A percentile compares a stretch with the other conserved stretches of the same genome.
phyloP scores from a whole-genome alignment of 2,329 filamentous ascomycete species.

The Diaporthe longicolla region DNA sequence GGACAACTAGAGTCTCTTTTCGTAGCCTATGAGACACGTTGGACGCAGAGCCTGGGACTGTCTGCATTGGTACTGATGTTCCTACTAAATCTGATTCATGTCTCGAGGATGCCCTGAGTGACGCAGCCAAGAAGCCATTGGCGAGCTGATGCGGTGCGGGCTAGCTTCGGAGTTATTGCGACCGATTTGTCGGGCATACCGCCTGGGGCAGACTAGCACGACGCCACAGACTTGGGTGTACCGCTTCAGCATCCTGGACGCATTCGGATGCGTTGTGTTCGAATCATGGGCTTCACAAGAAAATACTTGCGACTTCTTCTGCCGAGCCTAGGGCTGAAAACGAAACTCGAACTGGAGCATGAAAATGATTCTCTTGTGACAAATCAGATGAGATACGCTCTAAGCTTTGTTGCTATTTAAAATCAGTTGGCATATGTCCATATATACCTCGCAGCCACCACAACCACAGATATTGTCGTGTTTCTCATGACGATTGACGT shows the following conservation, averaged over 20 bases:
- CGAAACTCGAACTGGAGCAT: not conserved
- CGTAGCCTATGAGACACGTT: not conserved
- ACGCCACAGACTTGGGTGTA: not conserved
- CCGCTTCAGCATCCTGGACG: not conserved
- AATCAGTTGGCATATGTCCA: not conserved
- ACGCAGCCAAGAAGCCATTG: constrained; percentile 22
- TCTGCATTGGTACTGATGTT: not conserved
- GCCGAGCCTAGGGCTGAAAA: not conserved
- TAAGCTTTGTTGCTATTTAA: not conserved
- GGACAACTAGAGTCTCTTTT: too few species aligned
- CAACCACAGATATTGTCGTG: not conserved
- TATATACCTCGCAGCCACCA: not conserved
- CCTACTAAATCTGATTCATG: not conserved
- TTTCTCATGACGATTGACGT: not conserved
- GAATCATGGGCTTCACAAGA: not conserved
- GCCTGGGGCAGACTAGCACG: not conserved
- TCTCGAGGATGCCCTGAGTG: not conserved
- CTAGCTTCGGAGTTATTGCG: constrained; percentile 27
- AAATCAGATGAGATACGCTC: not conserved
- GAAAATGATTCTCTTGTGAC: not conserved
- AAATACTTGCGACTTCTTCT: not conserved
- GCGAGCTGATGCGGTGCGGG: constrained; percentile 9
- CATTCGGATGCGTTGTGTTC: not conserved
- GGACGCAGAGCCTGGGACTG: not conserved
- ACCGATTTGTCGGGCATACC: constrained; percentile 6